These are phyloP conservation scores for Spathaspora passalidarum DNA, from an alignment of 805 yeast genomes.

Conservation along the genomic window DNA sequence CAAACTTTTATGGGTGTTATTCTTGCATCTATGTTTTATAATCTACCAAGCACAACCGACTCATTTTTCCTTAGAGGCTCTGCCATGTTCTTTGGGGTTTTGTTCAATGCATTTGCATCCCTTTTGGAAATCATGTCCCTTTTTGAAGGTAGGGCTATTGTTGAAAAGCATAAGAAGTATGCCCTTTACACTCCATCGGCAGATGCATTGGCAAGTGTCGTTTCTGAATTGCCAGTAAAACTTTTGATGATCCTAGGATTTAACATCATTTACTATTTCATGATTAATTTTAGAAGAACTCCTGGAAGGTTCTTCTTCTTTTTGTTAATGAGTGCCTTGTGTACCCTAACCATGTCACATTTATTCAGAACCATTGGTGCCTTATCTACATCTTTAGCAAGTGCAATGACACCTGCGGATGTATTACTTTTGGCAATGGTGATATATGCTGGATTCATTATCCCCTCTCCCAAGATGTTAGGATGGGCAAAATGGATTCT, in stretches of 20 bases:
- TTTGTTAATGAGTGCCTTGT: constrained; percentile 24
- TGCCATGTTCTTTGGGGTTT: constrained; percentile 53
- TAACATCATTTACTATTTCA: constrained; percentile 38
- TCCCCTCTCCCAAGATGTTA: constrained; percentile 43
- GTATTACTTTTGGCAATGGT: constrained; percentile 49
- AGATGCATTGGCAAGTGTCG: constrained; percentile 59
- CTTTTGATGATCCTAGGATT: constrained; percentile 24
- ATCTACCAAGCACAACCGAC: constrained; percentile 43
- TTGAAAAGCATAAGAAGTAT: constrained; percentile 66
- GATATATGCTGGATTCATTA: constrained; percentile 49
- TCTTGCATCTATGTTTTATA: constrained; percentile 57
- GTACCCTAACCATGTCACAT: constrained; percentile 38
- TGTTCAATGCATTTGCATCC: constrained; percentile 57
- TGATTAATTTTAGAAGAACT: constrained; percentile 41
- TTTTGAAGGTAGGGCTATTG: constrained; percentile 58
- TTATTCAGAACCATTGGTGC: constrained; percentile 40
- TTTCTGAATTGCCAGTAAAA: constrained; percentile 64
- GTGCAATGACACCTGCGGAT: constrained; percentile 42
- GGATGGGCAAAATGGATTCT: constrained; percentile 63
- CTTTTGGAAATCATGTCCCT: constrained; percentile 55
- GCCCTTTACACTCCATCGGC: constrained; percentile 71
- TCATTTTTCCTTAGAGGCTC: constrained; percentile 64
- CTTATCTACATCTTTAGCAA: constrained; percentile 34
- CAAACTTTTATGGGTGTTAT: constrained; percentile 54
- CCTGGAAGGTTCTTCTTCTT: constrained; percentile 36